Evolutionary conservation across 106 monocot species (phyloP), one percentile per base, ranked within the genome.

Genomic region (Iris macrosiphon): DNA sequence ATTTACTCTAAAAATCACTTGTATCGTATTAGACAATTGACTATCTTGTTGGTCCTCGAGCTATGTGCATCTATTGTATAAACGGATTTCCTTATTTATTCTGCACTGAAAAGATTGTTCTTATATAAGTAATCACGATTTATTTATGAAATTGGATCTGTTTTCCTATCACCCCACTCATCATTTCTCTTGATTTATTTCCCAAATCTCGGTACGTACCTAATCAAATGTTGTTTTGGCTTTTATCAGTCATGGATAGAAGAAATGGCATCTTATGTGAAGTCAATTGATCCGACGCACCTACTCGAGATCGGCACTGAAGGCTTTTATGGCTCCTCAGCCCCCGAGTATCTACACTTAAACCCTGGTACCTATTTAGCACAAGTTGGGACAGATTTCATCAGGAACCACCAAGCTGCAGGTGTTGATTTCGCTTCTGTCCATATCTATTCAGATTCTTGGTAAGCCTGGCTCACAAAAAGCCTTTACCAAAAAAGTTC

Each of bases 271-370:
- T 22, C 47, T 47, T 61, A 74, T 44, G 81, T 89, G 14, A 94
- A 94, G 64, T 67, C 73, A 6, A 85, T 95, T 23, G 94, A 95
- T 57, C 70, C 81, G 14, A 33, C 26, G 4, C 94, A 95, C 52
- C 71, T 95, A 7, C 34, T 95, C 31, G 82, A 59, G 57, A 68
- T 76, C 3, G 94, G 94, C 34, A 13, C 59, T 6, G 94, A 89
- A 60, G 94, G 88, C 17, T 95, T 89, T 57, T 85, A 95, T 65
- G 94, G 84, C 24, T 75, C 76, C 1, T 95, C 89, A n/a, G 73
- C 70, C 3, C 93, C 88, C 21, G 88, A 84, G 49, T 49, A 63
- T 42, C 12, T 71, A 62, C 52, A 63, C 10, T 24, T 60, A 9
- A 95, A 95, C 46, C 89, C 89, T 7, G 63, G 47, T 15, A 41